phyloP scores from a whole-genome alignment of 345 rosid species.

The Adansonia digitata region DNA sequence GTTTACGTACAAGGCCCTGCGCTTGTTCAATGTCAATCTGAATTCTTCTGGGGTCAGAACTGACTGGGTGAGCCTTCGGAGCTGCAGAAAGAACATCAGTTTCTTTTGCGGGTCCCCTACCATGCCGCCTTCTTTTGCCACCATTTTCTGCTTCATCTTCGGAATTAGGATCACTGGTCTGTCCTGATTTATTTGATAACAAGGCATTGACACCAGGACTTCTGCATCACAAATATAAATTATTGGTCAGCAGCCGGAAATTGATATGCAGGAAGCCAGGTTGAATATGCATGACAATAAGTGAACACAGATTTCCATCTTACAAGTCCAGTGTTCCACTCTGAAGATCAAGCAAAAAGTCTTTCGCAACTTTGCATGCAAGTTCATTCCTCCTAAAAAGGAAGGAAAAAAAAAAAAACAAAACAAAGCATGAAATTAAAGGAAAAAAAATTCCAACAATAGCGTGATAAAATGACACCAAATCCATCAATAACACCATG shows the following conservation, averaged over 20 bases:
- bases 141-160: conserved; percentile 72
- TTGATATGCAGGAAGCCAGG: neutral
- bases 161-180: conserved; percentile 57
- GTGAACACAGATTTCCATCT: conserved; percentile 21
- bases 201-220: conserved; percentile 61
- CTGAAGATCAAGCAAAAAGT: conserved; percentile 80
- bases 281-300: neutral
- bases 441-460: conserved; percentile 5
- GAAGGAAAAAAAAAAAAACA: conserved; percentile 3
- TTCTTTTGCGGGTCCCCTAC: conserved; percentile 51
- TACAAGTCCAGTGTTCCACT: conserved; percentile 87
- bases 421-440: neutral
- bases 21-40: conserved; percentile 74
- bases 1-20: conserved; percentile 73
- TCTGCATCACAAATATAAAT: conserved; percentile 41
- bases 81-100: conserved; percentile 65
- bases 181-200: conserved; percentile 57
- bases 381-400: conserved; percentile 75
- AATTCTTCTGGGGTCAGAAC: conserved; percentile 80
- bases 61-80: conserved; percentile 77
- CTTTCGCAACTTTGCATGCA: conserved; percentile 76
- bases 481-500: conserved; percentile 7
- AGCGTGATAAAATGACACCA: neutral
- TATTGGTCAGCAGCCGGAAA: neutral
- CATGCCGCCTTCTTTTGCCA: conserved; percentile 69